Evolutionary conservation across 2,329 filamentous ascomycete genomes (phyloP).

Genomic region (Diaporthe sp.): DNA sequence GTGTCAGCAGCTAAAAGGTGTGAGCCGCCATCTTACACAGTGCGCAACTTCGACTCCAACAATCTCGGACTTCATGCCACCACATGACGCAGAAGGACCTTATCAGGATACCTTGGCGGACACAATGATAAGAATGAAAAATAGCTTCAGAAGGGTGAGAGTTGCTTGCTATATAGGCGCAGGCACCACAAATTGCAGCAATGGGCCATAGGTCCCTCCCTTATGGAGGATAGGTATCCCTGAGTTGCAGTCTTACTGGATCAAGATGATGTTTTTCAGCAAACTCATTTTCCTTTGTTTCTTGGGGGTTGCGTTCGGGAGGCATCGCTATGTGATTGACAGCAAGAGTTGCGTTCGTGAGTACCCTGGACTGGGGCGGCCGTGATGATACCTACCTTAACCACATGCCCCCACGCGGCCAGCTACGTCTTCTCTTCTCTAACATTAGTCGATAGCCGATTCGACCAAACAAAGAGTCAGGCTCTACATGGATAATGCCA

Average conservation of each 20-base stretch:
- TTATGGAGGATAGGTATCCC: not conserved
- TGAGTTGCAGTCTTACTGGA: conserved; percentile 2
- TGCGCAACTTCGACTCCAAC: conserved; percentile 16
- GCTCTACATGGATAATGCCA: conserved; percentile 8
- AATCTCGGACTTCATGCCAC: not conserved
- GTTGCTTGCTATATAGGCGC: conserved; percentile 13
- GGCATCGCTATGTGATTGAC: conserved; percentile 10
- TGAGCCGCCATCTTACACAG: conserved; percentile 8
- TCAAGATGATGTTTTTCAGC: conserved; percentile 7
- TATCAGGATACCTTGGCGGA: not conserved
- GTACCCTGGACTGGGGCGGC: conserved; percentile 7
- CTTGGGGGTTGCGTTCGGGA: not conserved
- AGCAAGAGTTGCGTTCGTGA: conserved; percentile 8
- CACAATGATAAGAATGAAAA: not conserved
- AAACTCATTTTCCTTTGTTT: conserved; percentile 12
- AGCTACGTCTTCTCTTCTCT: conserved; percentile 5
- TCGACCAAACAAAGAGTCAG: not conserved
- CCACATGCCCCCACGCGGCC: not conserved
- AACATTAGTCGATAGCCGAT: conserved; percentile 1
- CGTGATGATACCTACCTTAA: conserved; percentile 1
- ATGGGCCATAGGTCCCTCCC: conserved; percentile 4
- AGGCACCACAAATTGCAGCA: conserved; percentile 14
- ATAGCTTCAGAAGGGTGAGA: not conserved
- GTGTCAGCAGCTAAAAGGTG: conserved; percentile 2
- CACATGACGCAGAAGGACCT: conserved; percentile 12